Evolutionary conservation across 148 eudicot genomes (phyloP).

Genomic region (Salicornia ramosissima): DNA sequence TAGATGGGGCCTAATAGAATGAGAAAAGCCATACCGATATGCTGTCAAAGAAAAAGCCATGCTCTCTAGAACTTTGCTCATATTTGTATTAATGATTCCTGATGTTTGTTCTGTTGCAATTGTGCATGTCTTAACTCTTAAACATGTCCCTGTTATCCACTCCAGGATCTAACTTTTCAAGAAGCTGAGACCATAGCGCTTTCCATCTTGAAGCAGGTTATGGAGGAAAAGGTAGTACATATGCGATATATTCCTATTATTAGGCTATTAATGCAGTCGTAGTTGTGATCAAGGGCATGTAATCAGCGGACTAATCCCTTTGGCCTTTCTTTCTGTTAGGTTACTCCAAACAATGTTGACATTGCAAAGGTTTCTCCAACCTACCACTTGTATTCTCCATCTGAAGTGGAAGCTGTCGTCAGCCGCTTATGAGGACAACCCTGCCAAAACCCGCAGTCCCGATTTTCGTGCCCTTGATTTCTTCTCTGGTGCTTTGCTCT

Average conservation of each 20-base stretch:
- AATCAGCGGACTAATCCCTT: background rate
- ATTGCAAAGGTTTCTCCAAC: slow-evolving; percentile 91
- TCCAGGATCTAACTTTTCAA: slow-evolving; percentile 66
- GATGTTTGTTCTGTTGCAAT: background rate
- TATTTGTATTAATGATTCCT: background rate
- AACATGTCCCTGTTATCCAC: slow-evolving; percentile 16
- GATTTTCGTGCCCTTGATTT: background rate
- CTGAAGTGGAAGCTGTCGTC: slow-evolving; percentile 92
- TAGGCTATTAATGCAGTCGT: background rate
- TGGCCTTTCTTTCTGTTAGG: slow-evolving; percentile 43
- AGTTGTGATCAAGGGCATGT: background rate
- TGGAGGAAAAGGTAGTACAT: slow-evolving; percentile 92
- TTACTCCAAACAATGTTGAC: slow-evolving; percentile 96
- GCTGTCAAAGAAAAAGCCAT: background rate
- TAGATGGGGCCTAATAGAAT: background rate
- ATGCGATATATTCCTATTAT: background rate
- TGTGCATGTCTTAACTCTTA: background rate
- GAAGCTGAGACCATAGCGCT: slow-evolving; percentile 98
- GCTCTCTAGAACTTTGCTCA: background rate
- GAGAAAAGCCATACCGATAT: too few relatives aligned
- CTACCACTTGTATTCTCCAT: slow-evolving; percentile 89
- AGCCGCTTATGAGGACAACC: slow-evolving; percentile 52
- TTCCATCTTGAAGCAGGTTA: slow-evolving; percentile 94
- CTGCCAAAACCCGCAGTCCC: background rate
- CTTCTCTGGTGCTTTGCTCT: background rate